Evolutionary conservation across 768 basidiomycete species (phyloP), one percentile per base, ranked within the genome.

Genomic region (Mycena alexandri): DNA sequence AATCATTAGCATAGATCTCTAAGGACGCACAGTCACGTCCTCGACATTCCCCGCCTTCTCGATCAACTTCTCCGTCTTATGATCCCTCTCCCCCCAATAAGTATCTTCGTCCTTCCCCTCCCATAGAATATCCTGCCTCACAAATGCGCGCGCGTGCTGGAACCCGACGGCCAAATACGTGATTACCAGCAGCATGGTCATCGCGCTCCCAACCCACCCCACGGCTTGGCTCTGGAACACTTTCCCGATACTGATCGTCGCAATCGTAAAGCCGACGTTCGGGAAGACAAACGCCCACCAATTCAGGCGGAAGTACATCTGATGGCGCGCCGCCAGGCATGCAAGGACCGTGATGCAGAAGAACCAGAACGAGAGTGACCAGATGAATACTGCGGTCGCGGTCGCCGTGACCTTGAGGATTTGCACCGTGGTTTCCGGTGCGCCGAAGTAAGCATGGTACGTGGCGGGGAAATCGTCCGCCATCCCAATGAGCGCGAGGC

Each of bases 241-340:
- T 42, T 46, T 58, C 16, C 56, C 56, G 17, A 58, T 44, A 7
- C 42, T 29, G 10, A 58, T 43, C 43, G 43, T 44, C 56, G 56
- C 43, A 29, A 58, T 58, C 25, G 56, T 58, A 12, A 58, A 58
- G 7, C 56, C 56, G 25, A 46, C 56, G 19, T 58, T 58, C 6
- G 56, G 42, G 42, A 58, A 58, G 42, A 58, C 56, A 11, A 44
- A 46, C 56, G 56, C 56, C 56, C 56, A 58, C 56, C 56, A 58
- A 19, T 58, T 58, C 5, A 58, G 56, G 19, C 25, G 56, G 56
- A 58, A 58, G 24, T 8, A 22, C 56, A 58, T 43, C 29, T 44
- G 11, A 14, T 24, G 7, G 17, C 17, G 56, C 43, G 25, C 56
- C 42, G 56, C 56, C 25, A 58, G 19, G 43, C 43, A 44, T 42